Evolutionary conservation across 345 rosid genomes (phyloP), one percentile per base, ranked within the genome.

Genomic region (Clarkia xantiana): DNA sequence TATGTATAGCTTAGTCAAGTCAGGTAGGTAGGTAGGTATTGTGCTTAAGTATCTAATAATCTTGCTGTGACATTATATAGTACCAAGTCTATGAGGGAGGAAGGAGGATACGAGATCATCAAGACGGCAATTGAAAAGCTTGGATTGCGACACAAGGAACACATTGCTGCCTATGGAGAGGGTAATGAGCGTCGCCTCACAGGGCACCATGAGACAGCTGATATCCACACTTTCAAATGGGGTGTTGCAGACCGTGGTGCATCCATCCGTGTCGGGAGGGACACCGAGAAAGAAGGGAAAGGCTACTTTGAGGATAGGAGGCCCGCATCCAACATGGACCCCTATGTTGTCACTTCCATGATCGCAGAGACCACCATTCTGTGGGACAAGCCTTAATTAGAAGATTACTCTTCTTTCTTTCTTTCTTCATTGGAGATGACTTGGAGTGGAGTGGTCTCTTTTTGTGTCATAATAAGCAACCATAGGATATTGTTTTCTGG

Each of bases 141-240:
- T 3, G 79, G 87, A 12, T 41, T 63, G 55, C 73, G 67, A 66
- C 97, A 85, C 86, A 78, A 55, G 61, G 88, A 85, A 14, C 95
- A 85, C 74, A 89, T 89, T 63, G 68, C 85, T 14, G 97, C 94
- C 10, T 89, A 89, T 22, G 95, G 97, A 11, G 90, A 85, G 67
- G 97, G 95, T 42, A 89, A 85, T 1, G 97, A 85, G 55, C 84
- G 94, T 0, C 79, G 97, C 45, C 95, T 89, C 59, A 89, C 95
- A 0, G 95, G 97, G 14, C 68, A 64, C 36, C 94, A 82, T 29
- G 95, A 85, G 70, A 89, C 95, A 16, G 97, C 97, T 23, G 77
- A 85, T 43, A 85, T 89, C 51, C 69, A 82, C 66, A 85, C 78
- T 20, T 88, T 84, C 80, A 16, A 38, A 62, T 81, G 91, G 96